Evolutionary conservation across 768 basidiomycete species (phyloP).

Genomic region (Phylloporus arenicola): DNA sequence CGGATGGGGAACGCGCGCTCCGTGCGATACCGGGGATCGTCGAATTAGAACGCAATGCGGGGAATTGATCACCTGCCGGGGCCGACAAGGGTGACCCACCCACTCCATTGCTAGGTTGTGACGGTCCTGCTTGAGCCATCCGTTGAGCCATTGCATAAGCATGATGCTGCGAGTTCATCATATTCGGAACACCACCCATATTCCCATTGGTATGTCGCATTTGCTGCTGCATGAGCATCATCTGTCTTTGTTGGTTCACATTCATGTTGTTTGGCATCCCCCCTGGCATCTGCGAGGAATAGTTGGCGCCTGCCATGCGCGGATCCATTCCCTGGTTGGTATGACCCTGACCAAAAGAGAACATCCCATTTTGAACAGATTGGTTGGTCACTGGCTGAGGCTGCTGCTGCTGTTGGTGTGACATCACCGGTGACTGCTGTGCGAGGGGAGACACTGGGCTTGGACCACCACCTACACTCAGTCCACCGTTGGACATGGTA

Average conservation of each 20-base stretch:
- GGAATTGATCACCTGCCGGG: constrained; percentile 39
- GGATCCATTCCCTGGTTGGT: constrained; percentile 27
- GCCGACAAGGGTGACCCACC: constrained; percentile 41
- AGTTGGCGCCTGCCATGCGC: constrained; percentile 26
- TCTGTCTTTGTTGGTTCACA: constrained; percentile 41
- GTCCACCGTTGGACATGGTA: constrained; percentile 21
- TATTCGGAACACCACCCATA: constrained; percentile 21
- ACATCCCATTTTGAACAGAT: constrained; percentile 30
- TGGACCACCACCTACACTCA: constrained; percentile 21
- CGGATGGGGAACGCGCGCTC: constrained; percentile 71
- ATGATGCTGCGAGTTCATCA: constrained; percentile 33
- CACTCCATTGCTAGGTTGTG: constrained; percentile 21
- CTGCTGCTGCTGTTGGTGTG: constrained; percentile 21
- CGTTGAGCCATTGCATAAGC: constrained; percentile 39
- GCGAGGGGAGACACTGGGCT: constrained; percentile 28
- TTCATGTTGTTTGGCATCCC: constrained; percentile 27
- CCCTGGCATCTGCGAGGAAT: constrained; percentile 26
- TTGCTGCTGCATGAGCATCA: constrained; percentile 38
- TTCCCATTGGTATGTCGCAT: constrained; percentile 26
- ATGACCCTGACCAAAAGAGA: constrained; percentile 23
- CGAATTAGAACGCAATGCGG: constrained; percentile 51
- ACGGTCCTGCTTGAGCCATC: constrained; percentile 39
- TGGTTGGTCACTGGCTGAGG: constrained; percentile 23
- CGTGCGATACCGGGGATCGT: constrained; percentile 71
- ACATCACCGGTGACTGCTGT: constrained; percentile 27